Conservation (phyloP, 1,139 yeast species). For the Candida sanyaensis region DNA sequence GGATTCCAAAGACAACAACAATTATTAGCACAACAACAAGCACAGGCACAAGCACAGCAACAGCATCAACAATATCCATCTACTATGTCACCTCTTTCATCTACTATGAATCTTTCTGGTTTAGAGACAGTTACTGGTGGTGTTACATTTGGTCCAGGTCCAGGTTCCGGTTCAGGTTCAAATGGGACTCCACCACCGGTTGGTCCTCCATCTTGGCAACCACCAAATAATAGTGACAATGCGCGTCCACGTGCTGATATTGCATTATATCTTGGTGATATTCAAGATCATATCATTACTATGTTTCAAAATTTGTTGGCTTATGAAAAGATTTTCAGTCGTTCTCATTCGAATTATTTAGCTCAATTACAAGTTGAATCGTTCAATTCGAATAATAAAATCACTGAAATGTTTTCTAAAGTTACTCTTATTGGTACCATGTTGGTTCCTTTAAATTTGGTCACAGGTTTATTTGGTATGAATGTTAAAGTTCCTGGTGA, state of each 20-base stretch:
- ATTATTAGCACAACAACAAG: slow-evolving; percentile 5
- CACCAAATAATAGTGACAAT: slow-evolving; percentile 12
- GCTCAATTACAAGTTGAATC: slow-evolving; percentile 95
- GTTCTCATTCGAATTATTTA: slow-evolving; percentile 88
- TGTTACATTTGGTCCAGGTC: slow-evolving; percentile 4
- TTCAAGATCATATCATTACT: slow-evolving; percentile 95
- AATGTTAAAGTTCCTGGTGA: slow-evolving; percentile 87
- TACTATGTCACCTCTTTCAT: slow-evolving; percentile 1
- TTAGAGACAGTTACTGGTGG: slow-evolving; percentile 1
- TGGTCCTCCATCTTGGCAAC: slow-evolving; percentile 7
- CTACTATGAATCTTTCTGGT: slow-evolving; percentile 1
- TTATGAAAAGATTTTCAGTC: slow-evolving; percentile 88
- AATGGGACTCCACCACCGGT: slow-evolving; percentile 4
- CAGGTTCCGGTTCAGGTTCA: not conserved
- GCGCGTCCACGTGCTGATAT: slow-evolving; percentile 81
- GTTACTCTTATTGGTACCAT: slow-evolving; percentile 91
- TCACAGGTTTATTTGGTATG: slow-evolving; percentile 97
- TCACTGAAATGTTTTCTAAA: slow-evolving; percentile 83
- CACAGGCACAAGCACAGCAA: too few relatives aligned
- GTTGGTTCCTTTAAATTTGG: slow-evolving; percentile 82
- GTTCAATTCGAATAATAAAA: slow-evolving; percentile 78
- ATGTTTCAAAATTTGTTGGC: slow-evolving; percentile 90
- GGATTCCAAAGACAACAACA: slow-evolving; percentile 9
- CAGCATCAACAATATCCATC: slow-evolving; percentile 2
- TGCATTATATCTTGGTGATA: slow-evolving; percentile 90